A percentile compares a stretch with the other conserved stretches of the same genome.
Evolutionary conservation across 1,284 basidiomycete genomes (phyloP).

Genomic region (Sphaerobolus stellatus): DNA sequence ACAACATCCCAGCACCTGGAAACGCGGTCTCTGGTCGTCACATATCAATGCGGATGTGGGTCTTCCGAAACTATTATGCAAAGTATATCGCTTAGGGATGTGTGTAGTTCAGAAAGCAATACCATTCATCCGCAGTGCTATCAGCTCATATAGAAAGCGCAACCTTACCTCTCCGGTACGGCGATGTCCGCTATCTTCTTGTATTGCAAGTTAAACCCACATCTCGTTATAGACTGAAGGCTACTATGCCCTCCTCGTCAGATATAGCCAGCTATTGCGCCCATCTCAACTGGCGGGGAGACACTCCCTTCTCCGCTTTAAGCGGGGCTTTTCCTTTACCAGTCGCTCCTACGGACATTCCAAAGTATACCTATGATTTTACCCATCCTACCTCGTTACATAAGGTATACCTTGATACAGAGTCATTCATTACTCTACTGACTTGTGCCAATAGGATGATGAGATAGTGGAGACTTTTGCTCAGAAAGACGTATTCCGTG

Average conservation of each 20-base stretch:
- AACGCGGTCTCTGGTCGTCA: slow-evolving; percentile 41
- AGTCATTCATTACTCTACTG: slow-evolving; percentile 23
- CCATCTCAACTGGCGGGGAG: slow-evolving; percentile 54
- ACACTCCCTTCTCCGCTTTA: slow-evolving; percentile 57
- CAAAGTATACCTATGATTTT: slow-evolving; percentile 43
- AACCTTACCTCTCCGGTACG: slow-evolving; percentile 65
- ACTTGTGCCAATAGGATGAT: slow-evolving; percentile 6
- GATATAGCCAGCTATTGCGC: slow-evolving; percentile 48
- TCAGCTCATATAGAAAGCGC: slow-evolving; percentile 65
- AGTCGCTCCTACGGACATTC: slow-evolving; percentile 26
- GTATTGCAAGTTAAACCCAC: not conserved
- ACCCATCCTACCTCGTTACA: slow-evolving; percentile 29
- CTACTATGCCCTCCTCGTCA: slow-evolving; percentile 23
- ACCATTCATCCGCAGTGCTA: slow-evolving; percentile 62
- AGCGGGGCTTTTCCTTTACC: slow-evolving; percentile 51
- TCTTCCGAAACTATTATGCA: slow-evolving; percentile 12
- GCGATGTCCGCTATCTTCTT: not conserved
- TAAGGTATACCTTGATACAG: not conserved
- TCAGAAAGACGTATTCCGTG: slow-evolving; percentile 55
- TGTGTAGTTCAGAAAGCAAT: slow-evolving; percentile 41
- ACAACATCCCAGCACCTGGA: slow-evolving; percentile 46
- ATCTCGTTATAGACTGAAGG: slow-evolving; percentile 5
- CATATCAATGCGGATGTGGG: slow-evolving; percentile 43
- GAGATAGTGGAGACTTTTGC: slow-evolving; percentile 33
- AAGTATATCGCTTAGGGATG: slow-evolving; percentile 10